phyloP scores from a whole-genome alignment of 164 flowering plant species.

The Vitis labrusca region DNA sequence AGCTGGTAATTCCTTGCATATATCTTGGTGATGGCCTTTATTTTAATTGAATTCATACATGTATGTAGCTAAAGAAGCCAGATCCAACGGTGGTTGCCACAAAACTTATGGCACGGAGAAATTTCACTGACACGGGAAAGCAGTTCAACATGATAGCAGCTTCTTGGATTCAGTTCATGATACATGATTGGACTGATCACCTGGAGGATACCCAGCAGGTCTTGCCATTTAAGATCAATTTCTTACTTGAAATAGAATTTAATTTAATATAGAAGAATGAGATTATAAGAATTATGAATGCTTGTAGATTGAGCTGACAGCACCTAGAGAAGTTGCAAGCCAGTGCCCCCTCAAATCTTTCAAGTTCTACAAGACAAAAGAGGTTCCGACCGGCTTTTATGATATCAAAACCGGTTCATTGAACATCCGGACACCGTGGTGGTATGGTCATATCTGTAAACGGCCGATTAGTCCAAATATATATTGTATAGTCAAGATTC shows the following conservation, averaged over 20 bases:
- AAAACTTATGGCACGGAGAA: slow-evolving; percentile 45
- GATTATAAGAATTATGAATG: no score
- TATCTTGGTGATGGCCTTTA: no score
- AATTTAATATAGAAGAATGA: no score
- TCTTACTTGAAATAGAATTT: no score
- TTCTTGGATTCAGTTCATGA: slow-evolving; percentile 65
- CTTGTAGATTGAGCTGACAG: slow-evolving; percentile 39
- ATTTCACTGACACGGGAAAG: slow-evolving; percentile 39
- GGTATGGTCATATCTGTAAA: slow-evolving; percentile 13
- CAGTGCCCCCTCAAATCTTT: slow-evolving; percentile 50
- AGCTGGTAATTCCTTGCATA: neutral
- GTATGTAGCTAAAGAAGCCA: slow-evolving; percentile 22
- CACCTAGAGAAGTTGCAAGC: slow-evolving; percentile 31
- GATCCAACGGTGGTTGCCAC: slow-evolving; percentile 47
- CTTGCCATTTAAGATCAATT: no score
- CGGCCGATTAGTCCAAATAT: no score
- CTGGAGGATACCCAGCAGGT: slow-evolving; percentile 54
- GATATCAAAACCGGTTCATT: slow-evolving; percentile 13
- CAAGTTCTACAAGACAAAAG: slow-evolving; percentile 34
- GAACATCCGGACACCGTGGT: slow-evolving; percentile 39
- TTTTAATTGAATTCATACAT: no score
- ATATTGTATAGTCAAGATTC: no score
- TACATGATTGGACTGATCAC: slow-evolving; percentile 63
- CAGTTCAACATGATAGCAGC: slow-evolving; percentile 55
- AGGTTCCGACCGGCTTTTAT: slow-evolving; percentile 16